Conservation (phyloP, 176 grass and related monocot species). For the Olyra latifolia region DNA sequence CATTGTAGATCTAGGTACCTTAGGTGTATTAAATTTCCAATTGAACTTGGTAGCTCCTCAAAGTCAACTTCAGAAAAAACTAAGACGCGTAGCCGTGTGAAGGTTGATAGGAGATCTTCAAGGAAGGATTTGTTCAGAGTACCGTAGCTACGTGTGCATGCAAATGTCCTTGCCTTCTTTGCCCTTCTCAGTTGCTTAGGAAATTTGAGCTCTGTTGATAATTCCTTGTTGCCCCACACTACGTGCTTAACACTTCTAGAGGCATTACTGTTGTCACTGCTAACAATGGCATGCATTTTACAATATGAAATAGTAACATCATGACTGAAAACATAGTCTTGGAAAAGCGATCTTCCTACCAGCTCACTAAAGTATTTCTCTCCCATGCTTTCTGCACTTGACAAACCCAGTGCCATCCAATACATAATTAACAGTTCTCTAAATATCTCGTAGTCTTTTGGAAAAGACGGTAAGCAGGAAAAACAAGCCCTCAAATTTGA, state of each 20-base stretch:
- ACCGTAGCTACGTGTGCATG: neutral
- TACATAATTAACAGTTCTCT: neutral
- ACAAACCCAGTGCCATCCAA: neutral
- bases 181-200: constrained; percentile 10
- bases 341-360: constrained; percentile 1
- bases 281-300: neutral
- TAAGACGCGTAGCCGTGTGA: neutral
- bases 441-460: neutral
- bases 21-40: neutral
- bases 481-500: neutral
- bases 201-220: neutral
- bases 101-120: neutral
- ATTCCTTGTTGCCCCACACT: neutral
- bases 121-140: constrained; percentile 10
- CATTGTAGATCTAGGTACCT: neutral
- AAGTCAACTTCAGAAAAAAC: neutral
- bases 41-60: neutral
- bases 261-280: neutral
- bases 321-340: neutral
- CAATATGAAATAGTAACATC: neutral
- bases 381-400: neutral
- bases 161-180: neutral
- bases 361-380: neutral
- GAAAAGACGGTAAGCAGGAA: neutral
- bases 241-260: neutral